Evolutionary conservation across 495 filamentous ascomycete genomes (phyloP).

Genomic region (Trypethelium eluteriae): DNA sequence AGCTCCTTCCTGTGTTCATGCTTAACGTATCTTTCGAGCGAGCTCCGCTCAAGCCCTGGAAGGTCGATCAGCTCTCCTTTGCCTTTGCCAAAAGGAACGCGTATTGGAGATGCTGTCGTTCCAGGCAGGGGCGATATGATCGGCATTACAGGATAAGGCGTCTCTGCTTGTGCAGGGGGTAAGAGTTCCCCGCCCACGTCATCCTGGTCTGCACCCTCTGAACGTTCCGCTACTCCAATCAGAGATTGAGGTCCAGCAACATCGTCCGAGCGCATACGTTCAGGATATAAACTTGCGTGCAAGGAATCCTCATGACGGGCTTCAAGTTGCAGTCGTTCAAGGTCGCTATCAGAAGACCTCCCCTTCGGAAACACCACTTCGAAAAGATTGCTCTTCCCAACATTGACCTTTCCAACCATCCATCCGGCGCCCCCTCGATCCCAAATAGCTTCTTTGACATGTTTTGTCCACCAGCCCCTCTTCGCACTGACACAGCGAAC

Average conservation of each 20-base stretch:
- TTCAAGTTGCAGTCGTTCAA: slow-evolving; percentile 25
- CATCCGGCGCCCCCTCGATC: slow-evolving; percentile 78
- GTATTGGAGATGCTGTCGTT: slow-evolving; percentile 89
- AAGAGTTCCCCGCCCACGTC: slow-evolving; percentile 43
- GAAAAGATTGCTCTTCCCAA: slow-evolving; percentile 90
- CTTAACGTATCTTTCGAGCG: slow-evolving; percentile 59
- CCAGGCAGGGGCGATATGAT: slow-evolving; percentile 79
- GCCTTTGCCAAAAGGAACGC: slow-evolving; percentile 74
- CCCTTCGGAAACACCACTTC: slow-evolving; percentile 80
- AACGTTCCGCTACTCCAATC: slow-evolving; percentile 1
- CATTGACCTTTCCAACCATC: slow-evolving; percentile 97
- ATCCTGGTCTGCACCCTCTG: slow-evolving; percentile 18
- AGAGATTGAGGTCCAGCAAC: background rate
- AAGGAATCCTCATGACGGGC: slow-evolving; percentile 21
- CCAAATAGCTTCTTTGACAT: slow-evolving; percentile 76
- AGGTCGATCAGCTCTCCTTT: slow-evolving; percentile 92
- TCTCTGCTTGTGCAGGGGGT: slow-evolving; percentile 67
- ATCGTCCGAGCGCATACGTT: background rate
- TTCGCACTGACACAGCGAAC: slow-evolving; percentile 77
- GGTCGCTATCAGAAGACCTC: slow-evolving; percentile 41
- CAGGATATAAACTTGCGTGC: background rate
- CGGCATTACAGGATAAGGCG: slow-evolving; percentile 69
- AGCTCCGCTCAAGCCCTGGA: slow-evolving; percentile 70
- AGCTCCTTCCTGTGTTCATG: slow-evolving; percentile 56
- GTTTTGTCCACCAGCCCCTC: slow-evolving; percentile 77